Conservation (phyloP, 495 filamentous ascomycete species). For the Tuber calosporum region DNA sequence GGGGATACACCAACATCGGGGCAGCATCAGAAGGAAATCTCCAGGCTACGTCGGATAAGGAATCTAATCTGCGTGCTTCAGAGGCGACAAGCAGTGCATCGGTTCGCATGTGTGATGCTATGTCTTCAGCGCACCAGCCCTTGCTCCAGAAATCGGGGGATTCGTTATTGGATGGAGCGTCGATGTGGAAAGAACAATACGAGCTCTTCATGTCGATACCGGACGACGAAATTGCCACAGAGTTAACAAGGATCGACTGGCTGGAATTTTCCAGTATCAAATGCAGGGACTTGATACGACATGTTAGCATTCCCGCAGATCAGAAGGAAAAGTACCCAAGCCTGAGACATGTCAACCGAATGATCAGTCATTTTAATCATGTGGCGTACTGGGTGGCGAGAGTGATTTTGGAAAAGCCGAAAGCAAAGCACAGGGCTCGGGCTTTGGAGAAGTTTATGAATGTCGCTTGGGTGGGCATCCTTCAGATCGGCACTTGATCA, state of each 20-base stretch:
- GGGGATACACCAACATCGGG: conserved; percentile 34
- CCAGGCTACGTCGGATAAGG: conserved; percentile 15
- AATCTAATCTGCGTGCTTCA: conserved; percentile 43
- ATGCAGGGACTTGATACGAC: conserved; percentile 85
- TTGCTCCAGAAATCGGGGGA: conserved; percentile 20
- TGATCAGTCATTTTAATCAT: conserved; percentile 95
- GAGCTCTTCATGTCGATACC: conserved; percentile 41
- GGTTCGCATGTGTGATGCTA: conserved; percentile 39
- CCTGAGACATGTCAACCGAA: conserved; percentile 78
- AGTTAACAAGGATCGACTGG: conserved; percentile 95
- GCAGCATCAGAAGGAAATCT: conserved; percentile 18
- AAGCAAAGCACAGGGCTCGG: conserved; percentile 85
- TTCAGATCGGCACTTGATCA: not conserved
- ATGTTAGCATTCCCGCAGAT: conserved; percentile 67
- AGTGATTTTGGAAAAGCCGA: conserved; percentile 86
- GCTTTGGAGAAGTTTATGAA: conserved; percentile 92
- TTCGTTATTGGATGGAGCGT: conserved; percentile 17
- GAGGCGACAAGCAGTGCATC: conserved; percentile 46
- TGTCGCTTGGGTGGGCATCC: conserved; percentile 53
- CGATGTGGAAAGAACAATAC: conserved; percentile 34
- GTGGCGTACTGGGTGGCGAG: conserved; percentile 85
- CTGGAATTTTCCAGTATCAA: conserved; percentile 92
- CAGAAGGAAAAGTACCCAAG: conserved; percentile 70
- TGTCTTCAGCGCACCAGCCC: conserved; percentile 16
- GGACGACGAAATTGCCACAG: conserved; percentile 73